Evolutionary conservation across 495 filamentous ascomycete genomes (phyloP).

Genomic region (Aspergillus coremiiformis): DNA sequence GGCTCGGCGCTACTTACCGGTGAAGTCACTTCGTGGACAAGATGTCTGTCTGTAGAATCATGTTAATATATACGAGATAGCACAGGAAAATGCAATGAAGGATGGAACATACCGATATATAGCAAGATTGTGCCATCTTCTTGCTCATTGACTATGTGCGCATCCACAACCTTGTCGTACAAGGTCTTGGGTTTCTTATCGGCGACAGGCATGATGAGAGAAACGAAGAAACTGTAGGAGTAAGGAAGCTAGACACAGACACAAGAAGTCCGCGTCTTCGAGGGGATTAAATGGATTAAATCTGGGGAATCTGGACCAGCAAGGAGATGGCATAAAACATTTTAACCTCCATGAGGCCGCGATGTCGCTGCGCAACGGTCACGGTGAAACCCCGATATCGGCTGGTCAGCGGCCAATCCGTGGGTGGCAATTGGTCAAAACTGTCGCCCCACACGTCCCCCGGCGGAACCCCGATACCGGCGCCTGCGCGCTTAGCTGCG

Average conservation of each 20-base stretch:
- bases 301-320: constrained; percentile 12
- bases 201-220: constrained; percentile 65
- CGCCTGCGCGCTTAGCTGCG: constrained; percentile 10
- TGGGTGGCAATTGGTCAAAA: constrained; percentile 20
- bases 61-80: not conserved
- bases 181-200: constrained; percentile 75
- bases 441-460: not conserved
- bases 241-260: constrained; percentile 7
- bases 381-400: constrained; percentile 39
- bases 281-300: constrained; percentile 1
- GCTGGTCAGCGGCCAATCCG: constrained; percentile 35
- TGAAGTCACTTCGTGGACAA: constrained; percentile 97
- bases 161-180: constrained; percentile 95
- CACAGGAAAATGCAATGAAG: not conserved
- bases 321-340: constrained; percentile 15
- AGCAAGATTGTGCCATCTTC: constrained; percentile 85
- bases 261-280: not conserved
- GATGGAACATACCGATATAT: constrained; percentile 65
- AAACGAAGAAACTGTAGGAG: not conserved
- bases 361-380: constrained; percentile 36
- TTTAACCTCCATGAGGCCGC: constrained; percentile 26
- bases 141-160: constrained; percentile 90
- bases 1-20: constrained; percentile 35
- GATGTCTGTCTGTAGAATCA: constrained; percentile 65
- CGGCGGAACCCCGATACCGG: constrained; percentile 5